Conservation (phyloP, 2,329 filamentous ascomycete genomes). For the Alternaria sp. region DNA sequence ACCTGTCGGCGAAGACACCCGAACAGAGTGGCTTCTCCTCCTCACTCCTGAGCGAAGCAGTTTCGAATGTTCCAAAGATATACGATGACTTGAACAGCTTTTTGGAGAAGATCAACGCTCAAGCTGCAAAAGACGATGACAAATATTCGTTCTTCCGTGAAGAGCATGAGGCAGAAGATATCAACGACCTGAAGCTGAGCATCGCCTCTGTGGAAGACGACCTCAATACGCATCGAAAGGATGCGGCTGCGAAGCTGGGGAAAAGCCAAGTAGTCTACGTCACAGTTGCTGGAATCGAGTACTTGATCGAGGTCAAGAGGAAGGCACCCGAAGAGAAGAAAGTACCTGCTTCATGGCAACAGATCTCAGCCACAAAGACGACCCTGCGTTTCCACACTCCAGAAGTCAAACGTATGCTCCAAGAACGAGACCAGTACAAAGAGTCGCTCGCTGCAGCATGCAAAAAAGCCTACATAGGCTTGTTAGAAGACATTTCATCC, state of each 20-base stretch:
- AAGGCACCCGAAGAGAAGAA: slow-evolving; percentile 72
- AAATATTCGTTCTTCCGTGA: slow-evolving; percentile 95
- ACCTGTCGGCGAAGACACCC: slow-evolving; percentile 69
- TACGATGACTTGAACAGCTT: slow-evolving; percentile 74
- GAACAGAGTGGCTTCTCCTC: slow-evolving; percentile 77
- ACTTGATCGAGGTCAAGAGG: slow-evolving; percentile 90
- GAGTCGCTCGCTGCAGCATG: slow-evolving; percentile 92
- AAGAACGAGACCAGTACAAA: slow-evolving; percentile 92
- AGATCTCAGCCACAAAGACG: slow-evolving; percentile 94
- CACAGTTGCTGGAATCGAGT: slow-evolving; percentile 90
- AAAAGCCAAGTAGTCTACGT: slow-evolving; percentile 78
- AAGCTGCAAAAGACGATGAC: slow-evolving; percentile 85
- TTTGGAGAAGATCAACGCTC: slow-evolving; percentile 83
- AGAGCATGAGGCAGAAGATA: slow-evolving; percentile 84
- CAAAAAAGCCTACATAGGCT: slow-evolving; percentile 77
- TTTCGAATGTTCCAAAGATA: slow-evolving; percentile 80
- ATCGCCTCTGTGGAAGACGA: slow-evolving; percentile 94
- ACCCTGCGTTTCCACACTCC: slow-evolving; percentile 93
- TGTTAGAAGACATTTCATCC: slow-evolving; percentile 77
- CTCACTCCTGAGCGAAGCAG: slow-evolving; percentile 71
- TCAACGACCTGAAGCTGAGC: slow-evolving; percentile 87
- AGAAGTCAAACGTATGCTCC: slow-evolving; percentile 81
- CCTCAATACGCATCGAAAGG: slow-evolving; percentile 76
- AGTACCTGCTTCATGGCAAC: slow-evolving; percentile 92
- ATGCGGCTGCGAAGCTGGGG: slow-evolving; percentile 75